A percentile compares a stretch with the other conserved stretches of the same genome.
Conservation (phyloP, 306 rosid genomes). For the Rosa persica region DNA sequence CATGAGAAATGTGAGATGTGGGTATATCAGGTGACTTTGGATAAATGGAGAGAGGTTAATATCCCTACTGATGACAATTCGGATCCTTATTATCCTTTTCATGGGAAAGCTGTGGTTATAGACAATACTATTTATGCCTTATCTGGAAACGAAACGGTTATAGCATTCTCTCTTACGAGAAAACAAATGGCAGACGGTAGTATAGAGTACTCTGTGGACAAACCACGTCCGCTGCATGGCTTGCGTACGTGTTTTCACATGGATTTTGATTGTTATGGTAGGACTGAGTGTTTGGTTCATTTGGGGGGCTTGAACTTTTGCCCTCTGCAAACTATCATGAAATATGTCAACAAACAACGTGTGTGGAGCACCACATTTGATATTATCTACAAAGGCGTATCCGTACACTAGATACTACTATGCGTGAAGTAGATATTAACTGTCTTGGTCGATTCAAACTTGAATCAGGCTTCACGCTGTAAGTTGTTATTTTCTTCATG, state of each 20-base stretch:
- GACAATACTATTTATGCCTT: neutral
- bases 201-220: neutral
- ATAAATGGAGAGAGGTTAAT: neutral
- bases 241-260: neutral
- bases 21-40: neutral
- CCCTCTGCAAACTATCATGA: neutral
- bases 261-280: neutral
- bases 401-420: neutral
- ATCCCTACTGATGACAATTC: neutral
- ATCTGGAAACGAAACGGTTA: no score
- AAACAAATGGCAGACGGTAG: neutral
- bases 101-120: neutral
- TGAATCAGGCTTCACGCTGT: neutral
- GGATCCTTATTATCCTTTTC: neutral
- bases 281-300: neutral
- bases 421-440: neutral
- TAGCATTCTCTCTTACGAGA: neutral
- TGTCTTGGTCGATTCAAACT: neutral
- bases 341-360: neutral
- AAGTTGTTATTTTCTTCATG: no score
- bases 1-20: neutral
- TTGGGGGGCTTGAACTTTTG: neutral
- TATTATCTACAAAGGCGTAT: neutral
- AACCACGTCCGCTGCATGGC: neutral
- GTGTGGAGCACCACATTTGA: neutral